Base-by-base conservation (phyloP, 2,329 filamentous ascomycete genomes). In the Tympanopsis confertula region DNA sequence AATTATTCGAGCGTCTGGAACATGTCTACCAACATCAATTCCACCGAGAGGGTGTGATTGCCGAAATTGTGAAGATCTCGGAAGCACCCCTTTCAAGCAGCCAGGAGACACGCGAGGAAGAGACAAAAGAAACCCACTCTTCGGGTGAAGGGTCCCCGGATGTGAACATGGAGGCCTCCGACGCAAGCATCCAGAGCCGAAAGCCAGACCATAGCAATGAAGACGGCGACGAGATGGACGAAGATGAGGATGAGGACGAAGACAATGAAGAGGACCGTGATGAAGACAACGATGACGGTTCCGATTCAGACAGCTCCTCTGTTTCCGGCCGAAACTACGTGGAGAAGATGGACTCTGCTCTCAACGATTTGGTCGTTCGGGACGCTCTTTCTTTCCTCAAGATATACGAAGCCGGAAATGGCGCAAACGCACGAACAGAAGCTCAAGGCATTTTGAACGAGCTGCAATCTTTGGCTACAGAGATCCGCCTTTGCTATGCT, bases 21-120 rank as follows among this genome's bases (percentile, higher is more conserved):
- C 71, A 80, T 17, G 84, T 96, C 20, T 98, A 98, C 53, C 80
- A 86, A 19, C 94, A 95, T 50, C 93, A 98, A 50, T 89, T 98
- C 48, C 94, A 98, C 53, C 84, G 91, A 1, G 93, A 98, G 61
- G 91, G 91, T 24, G 91, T 98, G 32, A 88, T 96, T 47, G 71
- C 82, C 2, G 89, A 98, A 55, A 93, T 98, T 37, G 71, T 78
- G 20, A 89, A 87, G 52, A 7, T 33, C 10, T 13, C 30, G 10
- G 30, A 33, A 17, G 10, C 7, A 13, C 15, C 30, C 12, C 66
- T 98, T 20, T 81, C 86, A 1, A 69, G 61, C 37, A 57, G 66
- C 37, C 63, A 71, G 37, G 30, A 33, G 7, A 13, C 15, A 10
- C 7, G 10, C 10, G 57, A 60, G 4, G 54, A 55, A 3, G 54